phyloP scores from a whole-genome alignment of 2,329 filamentous ascomycete genomes.

The Xylariaceae sp. region DNA sequence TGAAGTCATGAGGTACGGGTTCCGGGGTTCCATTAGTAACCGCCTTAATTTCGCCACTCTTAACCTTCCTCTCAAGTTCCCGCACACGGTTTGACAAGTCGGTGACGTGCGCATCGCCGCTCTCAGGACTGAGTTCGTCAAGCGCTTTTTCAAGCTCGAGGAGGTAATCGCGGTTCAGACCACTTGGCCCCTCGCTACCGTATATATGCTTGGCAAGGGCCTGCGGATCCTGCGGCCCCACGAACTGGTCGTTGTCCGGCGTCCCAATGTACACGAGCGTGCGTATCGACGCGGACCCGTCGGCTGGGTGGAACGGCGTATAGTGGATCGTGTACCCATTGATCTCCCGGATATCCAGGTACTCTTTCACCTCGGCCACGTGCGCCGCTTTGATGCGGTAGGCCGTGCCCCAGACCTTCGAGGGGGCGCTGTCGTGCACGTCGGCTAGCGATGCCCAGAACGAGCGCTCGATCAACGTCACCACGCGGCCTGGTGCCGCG shows the following conservation, averaged over 20 bases:
- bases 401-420: conserved; percentile 87
- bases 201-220: conserved; percentile 81
- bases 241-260: conserved; percentile 90
- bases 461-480: conserved; percentile 83
- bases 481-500: conserved; percentile 84
- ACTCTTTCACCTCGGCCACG: conserved; percentile 81
- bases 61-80: conserved; percentile 54
- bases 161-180: conserved; percentile 88
- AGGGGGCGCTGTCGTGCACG: conserved; percentile 64
- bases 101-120: conserved; percentile 81
- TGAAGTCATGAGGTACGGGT: conserved; percentile 45
- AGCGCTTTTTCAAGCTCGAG: conserved; percentile 79
- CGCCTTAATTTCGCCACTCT: conserved; percentile 1
- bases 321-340: conserved; percentile 97
- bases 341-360: conserved; percentile 95
- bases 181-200: conserved; percentile 79
- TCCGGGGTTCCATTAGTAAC: background rate
- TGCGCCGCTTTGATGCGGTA: conserved; percentile 78
- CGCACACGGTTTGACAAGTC: conserved; percentile 79
- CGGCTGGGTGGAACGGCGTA: conserved; percentile 75
- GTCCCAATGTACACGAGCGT: conserved; percentile 92
- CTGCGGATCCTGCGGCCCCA: conserved; percentile 81
- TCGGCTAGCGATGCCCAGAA: conserved; percentile 84
- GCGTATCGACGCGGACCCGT: conserved; percentile 48
- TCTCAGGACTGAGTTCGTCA: conserved; percentile 73